Conservation (phyloP, 202 grass and related monocot species). For the Brachypodium distachyon region DNA sequence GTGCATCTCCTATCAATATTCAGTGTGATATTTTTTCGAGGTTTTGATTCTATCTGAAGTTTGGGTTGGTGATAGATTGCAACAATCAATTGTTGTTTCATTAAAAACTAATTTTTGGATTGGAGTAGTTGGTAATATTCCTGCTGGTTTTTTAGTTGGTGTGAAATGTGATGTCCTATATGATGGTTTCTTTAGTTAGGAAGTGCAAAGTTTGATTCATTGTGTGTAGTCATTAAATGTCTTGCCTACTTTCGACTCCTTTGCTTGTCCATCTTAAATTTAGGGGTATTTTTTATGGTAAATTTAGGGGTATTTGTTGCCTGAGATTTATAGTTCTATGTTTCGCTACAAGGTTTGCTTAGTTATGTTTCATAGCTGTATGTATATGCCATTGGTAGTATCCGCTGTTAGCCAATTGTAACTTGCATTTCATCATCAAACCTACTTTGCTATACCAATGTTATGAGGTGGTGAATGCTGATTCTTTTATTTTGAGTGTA, state of each 20-base stretch:
- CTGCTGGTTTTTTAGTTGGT: neutral
- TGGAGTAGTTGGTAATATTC: neutral
- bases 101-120: no score
- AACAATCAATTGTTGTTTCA: no score
- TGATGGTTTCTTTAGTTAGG: neutral
- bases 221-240: neutral
- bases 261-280: neutral
- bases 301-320: neutral
- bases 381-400: neutral
- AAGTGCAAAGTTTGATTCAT: neutral
- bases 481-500: neutral
- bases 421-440: neutral
- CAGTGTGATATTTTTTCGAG: no score
- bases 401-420: neutral
- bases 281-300: neutral
- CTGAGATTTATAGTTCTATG: neutral
- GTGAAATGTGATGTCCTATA: neutral
- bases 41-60: no score
- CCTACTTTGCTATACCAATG: neutral
- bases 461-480: neutral
- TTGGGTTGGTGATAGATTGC: no score
- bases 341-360: neutral
- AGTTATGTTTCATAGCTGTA: neutral
- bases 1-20: conserved; percentile 5
- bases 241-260: neutral